Evolutionary conservation across 106 monocot species (phyloP).

Genomic region (Apostasia ramifera): DNA sequence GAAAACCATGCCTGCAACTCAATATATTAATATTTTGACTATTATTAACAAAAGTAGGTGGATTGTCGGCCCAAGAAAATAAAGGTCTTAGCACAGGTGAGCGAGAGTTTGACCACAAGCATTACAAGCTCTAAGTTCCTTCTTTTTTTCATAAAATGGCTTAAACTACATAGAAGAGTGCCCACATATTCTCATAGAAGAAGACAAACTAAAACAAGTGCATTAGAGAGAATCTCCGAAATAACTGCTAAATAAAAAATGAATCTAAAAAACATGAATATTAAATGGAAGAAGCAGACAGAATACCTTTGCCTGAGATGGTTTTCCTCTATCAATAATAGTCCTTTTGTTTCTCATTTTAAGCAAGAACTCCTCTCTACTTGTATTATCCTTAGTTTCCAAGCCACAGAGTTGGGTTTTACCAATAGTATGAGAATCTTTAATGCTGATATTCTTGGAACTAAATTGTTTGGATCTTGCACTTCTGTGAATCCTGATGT

Average conservation of each 20-base stretch:
- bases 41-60: too few relatives aligned
- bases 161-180: not conserved
- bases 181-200: not conserved
- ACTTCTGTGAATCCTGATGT: too few relatives aligned
- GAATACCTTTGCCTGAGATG: constrained; percentile 16
- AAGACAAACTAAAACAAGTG: not conserved
- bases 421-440: not conserved
- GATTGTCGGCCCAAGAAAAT: too few relatives aligned
- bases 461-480: not conserved
- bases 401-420: not conserved
- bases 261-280: not conserved
- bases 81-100: too few relatives aligned
- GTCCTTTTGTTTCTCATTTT: constrained; percentile 23
- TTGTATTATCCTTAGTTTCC: not conserved
- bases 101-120: too few relatives aligned
- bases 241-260: not conserved
- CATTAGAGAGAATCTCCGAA: not conserved
- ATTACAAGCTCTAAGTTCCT: too few relatives aligned
- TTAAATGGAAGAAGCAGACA: not conserved
- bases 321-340: not conserved
- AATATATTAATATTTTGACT: too few relatives aligned
- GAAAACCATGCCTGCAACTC: too few relatives aligned
- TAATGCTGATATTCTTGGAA: constrained; percentile 1
- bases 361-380: not conserved
- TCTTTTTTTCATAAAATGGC: not conserved